A percentile compares a stretch with the other conserved stretches of the same genome.
Evolutionary conservation across 2,329 filamentous ascomycete species (phyloP).

Genomic region (Westerdykella ornata): DNA sequence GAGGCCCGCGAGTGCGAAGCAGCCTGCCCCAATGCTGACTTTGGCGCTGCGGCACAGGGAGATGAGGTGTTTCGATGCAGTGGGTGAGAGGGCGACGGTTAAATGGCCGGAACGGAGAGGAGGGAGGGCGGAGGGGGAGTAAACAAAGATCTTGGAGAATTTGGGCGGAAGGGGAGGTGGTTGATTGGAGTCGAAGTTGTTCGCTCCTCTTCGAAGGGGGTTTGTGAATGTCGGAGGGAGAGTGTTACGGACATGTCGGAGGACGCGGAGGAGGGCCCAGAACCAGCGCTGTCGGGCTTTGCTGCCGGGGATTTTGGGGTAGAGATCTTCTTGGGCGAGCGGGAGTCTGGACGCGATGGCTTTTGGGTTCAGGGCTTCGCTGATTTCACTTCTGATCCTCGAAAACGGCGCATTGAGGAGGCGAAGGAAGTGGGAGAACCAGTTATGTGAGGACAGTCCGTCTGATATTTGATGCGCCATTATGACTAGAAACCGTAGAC

Average conservation of each 20-base stretch:
- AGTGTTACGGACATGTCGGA: conserved; percentile 39
- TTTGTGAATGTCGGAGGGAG: conserved; percentile 39
- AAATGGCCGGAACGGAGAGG: conserved; percentile 34
- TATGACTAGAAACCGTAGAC: conserved; percentile 35
- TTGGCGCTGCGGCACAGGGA: conserved; percentile 34
- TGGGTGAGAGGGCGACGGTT: conserved; percentile 25
- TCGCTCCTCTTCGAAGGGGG: conserved; percentile 30
- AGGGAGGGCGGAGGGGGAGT: conserved; percentile 27
- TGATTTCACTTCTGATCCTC: conserved; percentile 17
- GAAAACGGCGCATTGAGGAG: conserved; percentile 29
- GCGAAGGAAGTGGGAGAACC: conserved; percentile 39
- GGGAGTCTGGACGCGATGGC: conserved; percentile 32
- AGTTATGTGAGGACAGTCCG: conserved; percentile 38
- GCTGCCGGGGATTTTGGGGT: conserved; percentile 36
- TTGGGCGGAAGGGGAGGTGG: conserved; percentile 22
- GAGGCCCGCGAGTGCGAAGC: conserved; percentile 43
- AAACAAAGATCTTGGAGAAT: conserved; percentile 37
- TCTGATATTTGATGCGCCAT: conserved; percentile 44
- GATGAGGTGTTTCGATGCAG: conserved; percentile 34
- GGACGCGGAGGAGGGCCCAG: conserved; percentile 42
- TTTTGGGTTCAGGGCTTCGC: conserved; percentile 3
- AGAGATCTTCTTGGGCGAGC: conserved; percentile 44
- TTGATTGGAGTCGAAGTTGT: conserved; percentile 1
- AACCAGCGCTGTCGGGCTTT: conserved; percentile 42
- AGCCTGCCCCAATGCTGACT: conserved; percentile 40